phyloP scores from a whole-genome alignment of 495 filamentous ascomycete species.

The Tuber microsphaerosporum region DNA sequence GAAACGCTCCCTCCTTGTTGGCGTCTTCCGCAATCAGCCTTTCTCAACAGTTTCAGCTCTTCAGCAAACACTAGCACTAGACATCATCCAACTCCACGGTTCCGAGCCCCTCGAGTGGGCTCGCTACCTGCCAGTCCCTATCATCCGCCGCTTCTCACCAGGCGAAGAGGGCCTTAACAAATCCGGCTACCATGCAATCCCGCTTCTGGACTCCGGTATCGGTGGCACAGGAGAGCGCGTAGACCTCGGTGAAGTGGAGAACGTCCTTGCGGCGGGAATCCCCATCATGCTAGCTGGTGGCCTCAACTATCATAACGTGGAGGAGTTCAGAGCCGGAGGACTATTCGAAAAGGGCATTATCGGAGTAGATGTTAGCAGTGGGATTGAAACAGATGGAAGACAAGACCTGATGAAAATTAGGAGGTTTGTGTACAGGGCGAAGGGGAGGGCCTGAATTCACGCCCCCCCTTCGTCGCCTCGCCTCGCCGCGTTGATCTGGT shows the following conservation, averaged over 20 bases:
- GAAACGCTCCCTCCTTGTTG: constrained; percentile 70
- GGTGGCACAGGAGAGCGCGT: constrained; percentile 75
- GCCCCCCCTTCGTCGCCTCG: neutral
- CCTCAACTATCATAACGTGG: constrained; percentile 67
- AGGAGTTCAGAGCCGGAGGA: constrained; percentile 50
- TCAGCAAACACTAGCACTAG: constrained; percentile 69
- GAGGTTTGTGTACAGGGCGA: constrained; percentile 69
- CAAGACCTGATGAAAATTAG: constrained; percentile 79
- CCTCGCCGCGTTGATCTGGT: neutral
- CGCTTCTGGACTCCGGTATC: constrained; percentile 75
- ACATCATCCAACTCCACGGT: constrained; percentile 88
- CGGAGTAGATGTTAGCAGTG: constrained; percentile 87
- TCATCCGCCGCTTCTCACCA: constrained; percentile 74
- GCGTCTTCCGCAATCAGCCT: constrained; percentile 89
- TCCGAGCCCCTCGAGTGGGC: constrained; percentile 90
- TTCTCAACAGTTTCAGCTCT: constrained; percentile 69
- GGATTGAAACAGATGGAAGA: constrained; percentile 74
- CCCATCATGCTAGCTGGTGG: constrained; percentile 75
- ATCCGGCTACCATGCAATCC: constrained; percentile 73
- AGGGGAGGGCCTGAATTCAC: constrained; percentile 43
- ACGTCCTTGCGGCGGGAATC: constrained; percentile 49
- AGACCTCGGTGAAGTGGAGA: constrained; percentile 58
- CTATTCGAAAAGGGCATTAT: constrained; percentile 51
- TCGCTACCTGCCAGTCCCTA: constrained; percentile 73
- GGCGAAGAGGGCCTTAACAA: constrained; percentile 61